Conservation (phyloP, 805 yeast species). For the Teunomyces tritomae region DNA sequence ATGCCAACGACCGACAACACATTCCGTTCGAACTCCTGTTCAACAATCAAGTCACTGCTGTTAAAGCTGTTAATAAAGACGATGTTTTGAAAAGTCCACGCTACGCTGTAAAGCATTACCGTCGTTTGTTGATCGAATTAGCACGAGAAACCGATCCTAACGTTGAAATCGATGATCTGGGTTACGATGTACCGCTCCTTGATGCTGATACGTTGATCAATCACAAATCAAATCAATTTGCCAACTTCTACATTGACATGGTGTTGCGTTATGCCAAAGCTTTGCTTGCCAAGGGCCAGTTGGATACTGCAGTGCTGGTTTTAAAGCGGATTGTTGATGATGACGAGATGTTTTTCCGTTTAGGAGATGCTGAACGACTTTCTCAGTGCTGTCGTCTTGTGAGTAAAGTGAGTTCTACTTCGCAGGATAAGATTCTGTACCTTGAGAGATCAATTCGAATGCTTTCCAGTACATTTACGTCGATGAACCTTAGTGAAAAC, state of each 20-base stretch:
- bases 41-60: constrained; percentile 33
- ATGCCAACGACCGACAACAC: constrained; percentile 37
- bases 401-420: constrained; percentile 21
- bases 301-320: constrained; percentile 26
- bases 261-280: constrained; percentile 40
- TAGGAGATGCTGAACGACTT: constrained; percentile 42
- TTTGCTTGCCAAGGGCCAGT: constrained; percentile 39
- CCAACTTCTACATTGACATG: constrained; percentile 44
- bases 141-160: constrained; percentile 26
- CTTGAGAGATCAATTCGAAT: constrained; percentile 31
- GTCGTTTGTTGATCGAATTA: constrained; percentile 34
- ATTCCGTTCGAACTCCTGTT: constrained; percentile 39
- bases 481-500: constrained; percentile 20
- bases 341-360: constrained; percentile 33
- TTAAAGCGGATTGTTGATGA: constrained; percentile 30
- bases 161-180: constrained; percentile 25
- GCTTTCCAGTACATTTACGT: constrained; percentile 29
- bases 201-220: constrained; percentile 26
- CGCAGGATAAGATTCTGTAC: constrained; percentile 20
- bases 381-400: constrained; percentile 39
- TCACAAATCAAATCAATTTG: constrained; percentile 28
- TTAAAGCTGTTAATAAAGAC: constrained; percentile 43
- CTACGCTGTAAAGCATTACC: constrained; percentile 42
- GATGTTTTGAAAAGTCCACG: constrained; percentile 42
- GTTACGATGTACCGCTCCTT: constrained; percentile 35